A percentile compares a stretch with the other conserved stretches of the same genome.
These are phyloP conservation scores for Naganishia friedmannii DNA, from an alignment of 768 basidiomycete genomes.

Conservation along the genomic window DNA sequence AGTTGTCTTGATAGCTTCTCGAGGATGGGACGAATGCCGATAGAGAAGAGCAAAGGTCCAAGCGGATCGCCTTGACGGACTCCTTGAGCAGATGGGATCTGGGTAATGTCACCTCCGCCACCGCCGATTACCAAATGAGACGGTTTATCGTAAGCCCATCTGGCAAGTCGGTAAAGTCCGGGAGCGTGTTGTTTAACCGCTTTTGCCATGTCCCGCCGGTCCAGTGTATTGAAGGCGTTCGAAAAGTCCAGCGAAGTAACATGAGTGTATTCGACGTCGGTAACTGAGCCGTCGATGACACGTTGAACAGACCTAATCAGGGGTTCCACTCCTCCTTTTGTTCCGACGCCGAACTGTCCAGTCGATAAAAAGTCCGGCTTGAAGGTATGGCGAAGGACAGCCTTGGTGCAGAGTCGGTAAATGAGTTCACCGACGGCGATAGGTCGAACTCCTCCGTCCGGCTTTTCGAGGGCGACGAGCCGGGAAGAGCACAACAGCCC, in stretches of 20 bases:
- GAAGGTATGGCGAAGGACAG: slow-evolving; percentile 28
- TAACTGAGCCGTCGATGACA: slow-evolving; percentile 26
- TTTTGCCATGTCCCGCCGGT: slow-evolving; percentile 7
- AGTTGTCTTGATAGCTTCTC: slow-evolving; percentile 26
- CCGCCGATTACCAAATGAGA: slow-evolving; percentile 3
- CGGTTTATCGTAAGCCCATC: slow-evolving; percentile 25
- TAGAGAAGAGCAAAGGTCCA: slow-evolving; percentile 35
- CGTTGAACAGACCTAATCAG: slow-evolving; percentile 29
- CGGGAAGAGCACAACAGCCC: slow-evolving; percentile 29
- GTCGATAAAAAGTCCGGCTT: slow-evolving; percentile 10
- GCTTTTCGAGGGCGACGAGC: slow-evolving; percentile 35
- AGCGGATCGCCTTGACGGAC: slow-evolving; percentile 40
- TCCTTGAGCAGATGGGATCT: slow-evolving; percentile 33
- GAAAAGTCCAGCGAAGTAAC: slow-evolving; percentile 34
- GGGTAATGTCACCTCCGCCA: neutral
- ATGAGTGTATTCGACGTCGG: slow-evolving; percentile 21
- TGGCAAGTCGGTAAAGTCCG: slow-evolving; percentile 21
- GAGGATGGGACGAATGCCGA: slow-evolving; percentile 28
- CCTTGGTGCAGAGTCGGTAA: slow-evolving; percentile 34
- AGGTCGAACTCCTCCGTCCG: slow-evolving; percentile 34
- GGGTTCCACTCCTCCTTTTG: slow-evolving; percentile 35
- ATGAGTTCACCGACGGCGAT: slow-evolving; percentile 40
- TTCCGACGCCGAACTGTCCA: slow-evolving; percentile 33
- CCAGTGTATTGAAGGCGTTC: slow-evolving; percentile 40
- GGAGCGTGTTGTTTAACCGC: slow-evolving; percentile 32